phyloP scores from a whole-genome alignment of 2,329 filamentous ascomycete genomes.

The Fusarium sulawesiense region DNA sequence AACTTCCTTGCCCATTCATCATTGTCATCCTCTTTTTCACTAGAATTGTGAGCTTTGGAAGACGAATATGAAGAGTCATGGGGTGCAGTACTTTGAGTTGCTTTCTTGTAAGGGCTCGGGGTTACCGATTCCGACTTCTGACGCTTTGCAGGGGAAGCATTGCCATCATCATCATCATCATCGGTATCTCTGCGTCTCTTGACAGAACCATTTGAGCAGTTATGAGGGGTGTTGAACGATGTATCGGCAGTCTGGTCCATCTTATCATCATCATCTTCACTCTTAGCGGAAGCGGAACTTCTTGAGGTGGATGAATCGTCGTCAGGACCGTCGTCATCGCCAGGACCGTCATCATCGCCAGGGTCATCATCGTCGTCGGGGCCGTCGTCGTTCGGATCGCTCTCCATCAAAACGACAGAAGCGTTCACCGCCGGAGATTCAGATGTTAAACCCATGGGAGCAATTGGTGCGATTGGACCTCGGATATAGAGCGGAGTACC shows the following conservation, averaged over 20 bases:
- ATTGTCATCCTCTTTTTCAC: background rate
- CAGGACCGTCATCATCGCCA: no score
- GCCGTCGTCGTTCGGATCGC: background rate
- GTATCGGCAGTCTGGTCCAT: background rate
- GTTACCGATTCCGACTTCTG: background rate
- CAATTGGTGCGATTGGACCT: background rate
- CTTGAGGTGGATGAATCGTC: background rate
- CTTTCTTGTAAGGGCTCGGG: background rate
- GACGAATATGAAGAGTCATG: background rate
- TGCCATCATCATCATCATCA: constrained; percentile 16
- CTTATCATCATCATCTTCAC: background rate
- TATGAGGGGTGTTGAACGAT: background rate
- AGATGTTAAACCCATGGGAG: background rate
- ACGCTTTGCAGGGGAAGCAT: constrained; percentile 6
- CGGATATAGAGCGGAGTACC: background rate
- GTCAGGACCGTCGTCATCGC: background rate
- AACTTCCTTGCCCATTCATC: background rate
- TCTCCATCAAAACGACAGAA: background rate
- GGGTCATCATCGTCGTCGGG: background rate
- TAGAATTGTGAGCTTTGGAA: background rate
- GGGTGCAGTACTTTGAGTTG: background rate
- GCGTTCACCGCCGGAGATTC: background rate
- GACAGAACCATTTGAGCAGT: background rate
- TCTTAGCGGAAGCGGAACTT: background rate
- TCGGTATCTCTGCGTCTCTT: constrained; percentile 8